phyloP scores from a whole-genome alignment of 2,329 filamentous ascomycete genomes.

The Exophiala sp. region DNA sequence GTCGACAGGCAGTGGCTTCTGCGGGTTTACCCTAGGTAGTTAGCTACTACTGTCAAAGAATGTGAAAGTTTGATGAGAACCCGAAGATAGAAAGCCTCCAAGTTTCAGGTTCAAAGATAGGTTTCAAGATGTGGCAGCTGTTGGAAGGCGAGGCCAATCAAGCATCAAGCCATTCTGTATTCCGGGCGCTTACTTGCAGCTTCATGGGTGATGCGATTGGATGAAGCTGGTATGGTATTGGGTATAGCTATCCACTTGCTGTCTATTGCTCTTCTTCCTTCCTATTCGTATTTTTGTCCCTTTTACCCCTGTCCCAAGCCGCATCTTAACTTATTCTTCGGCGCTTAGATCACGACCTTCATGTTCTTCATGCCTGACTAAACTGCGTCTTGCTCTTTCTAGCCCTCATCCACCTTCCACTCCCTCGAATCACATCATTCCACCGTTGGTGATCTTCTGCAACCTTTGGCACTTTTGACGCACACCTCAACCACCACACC shows the following conservation, averaged over 20 bases:
- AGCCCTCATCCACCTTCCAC: not conserved
- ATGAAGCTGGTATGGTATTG: not conserved
- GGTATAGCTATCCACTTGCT: not conserved
- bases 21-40: too few species aligned
- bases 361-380: not conserved
- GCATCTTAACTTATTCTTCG: conserved; percentile 23
- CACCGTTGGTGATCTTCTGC: conserved; percentile 13
- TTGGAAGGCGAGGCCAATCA: not conserved
- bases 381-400: not conserved
- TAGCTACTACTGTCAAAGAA: too few species aligned
- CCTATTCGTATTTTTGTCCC: not conserved
- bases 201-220: not conserved
- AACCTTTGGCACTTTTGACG: conserved; percentile 7
- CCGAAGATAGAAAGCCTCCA: not conserved
- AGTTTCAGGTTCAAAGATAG: too few species aligned
- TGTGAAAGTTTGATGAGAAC: not conserved
- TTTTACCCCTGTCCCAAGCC: conserved; percentile 8
- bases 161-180: not conserved
- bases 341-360: conserved; percentile 17
- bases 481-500: conserved; percentile 11
- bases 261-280: not conserved
- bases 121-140: not conserved
- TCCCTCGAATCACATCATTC: conserved; percentile 8
- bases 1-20: too few species aligned
- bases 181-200: conserved; percentile 23